Evolutionary conservation across 257 asterid species (phyloP), one percentile per base, ranked within the genome.

Genomic region (Capsicum pubescens): DNA sequence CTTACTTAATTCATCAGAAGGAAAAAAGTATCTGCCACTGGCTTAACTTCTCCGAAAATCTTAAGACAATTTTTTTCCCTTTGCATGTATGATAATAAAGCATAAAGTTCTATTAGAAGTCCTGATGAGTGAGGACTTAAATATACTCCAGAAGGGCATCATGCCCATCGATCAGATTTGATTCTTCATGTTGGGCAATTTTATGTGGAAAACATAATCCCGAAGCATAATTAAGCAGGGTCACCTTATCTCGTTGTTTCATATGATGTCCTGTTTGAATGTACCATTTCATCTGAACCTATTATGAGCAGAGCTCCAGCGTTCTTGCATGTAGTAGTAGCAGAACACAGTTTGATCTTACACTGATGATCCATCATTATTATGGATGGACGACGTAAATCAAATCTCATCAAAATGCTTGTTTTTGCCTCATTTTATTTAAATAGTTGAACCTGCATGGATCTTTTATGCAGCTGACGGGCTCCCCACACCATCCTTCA

Each of bases 401-500:
- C 46, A 76, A 32, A 14, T 52, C 81, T 48, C 26, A 14, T 52
- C 58, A 52, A 13, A 76, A 52, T 76, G 63, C 39, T 76, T 74
- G 61, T 26, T 76, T 76, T 56, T 76, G 3, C 61, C 14, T 52
- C 12, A 76, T 76, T 52, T 52, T 76, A 21, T 54, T 13, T 52
- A 7, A 76, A 26, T 52, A 50, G 52, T 32, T 26, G 46, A 52
- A 52, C 81, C 52, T 52, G 48, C 21, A 50, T 76, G 21, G 4
- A 54, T 76, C 46, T 76, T 21, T 71, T 66, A 84, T 89, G 90
- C 92, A 94, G 98, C 87, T 67, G 74, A 48, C 68, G 6, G 89
- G 85, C 82, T 87, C 91, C 77, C 90, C 91, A 14, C 90, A 5
- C 86, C 91, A 83, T 84, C 35, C 87, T 54, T 56, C 81, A 15